Base-by-base conservation (phyloP, 495 filamentous ascomycete species). In the Tuber melanosporum region DNA sequence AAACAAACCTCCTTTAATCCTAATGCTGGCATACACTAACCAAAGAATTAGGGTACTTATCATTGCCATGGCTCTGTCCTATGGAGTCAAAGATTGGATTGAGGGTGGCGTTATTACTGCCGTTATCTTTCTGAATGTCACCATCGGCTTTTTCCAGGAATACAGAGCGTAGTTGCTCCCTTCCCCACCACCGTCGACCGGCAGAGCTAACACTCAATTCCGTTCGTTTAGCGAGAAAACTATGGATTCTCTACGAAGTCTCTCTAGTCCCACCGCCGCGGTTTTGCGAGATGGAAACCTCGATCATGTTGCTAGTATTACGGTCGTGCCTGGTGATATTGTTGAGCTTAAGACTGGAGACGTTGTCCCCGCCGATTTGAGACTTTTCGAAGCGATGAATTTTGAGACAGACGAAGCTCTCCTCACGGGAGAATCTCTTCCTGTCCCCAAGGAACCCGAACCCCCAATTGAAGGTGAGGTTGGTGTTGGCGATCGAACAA, bases 261-360 rank as follows among this genome's bases (percentile, higher is more conserved):
- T 96, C 12, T 93, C 91, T 1, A 92, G 93, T 4, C 94, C 94
- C 72, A 90, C 91, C 77, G 94, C 94, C 44, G 89, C 86, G 75
- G 93, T 92, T 5, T 85, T 97, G 8, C 91, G 94, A 62, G 89
- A 94, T 82, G 92, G 92, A 2, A 87, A 88, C 69, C 86, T 88
- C 19, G 83, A 87, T 42, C 89, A 89, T 36, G 87, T 95, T 73
- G 89, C 92, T 32, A 92, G 92, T 71, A 87, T 88, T 41, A 89
- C 93, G 70, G 87, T 95, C 70, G 91, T 95, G 7, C 91, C 92
- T n/a, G 94, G 94, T 45, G 94, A 97, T 77, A 88, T 95, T 81
- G 86, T 93, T 69, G 87, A 91, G 72, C 84, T 96, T 69, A 94
- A 93, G 87, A 92, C 93, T 80, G 93, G 93, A 46, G 93, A 95